Conservation (phyloP, 1,284 basidiomycete species). For the Tilletia horrida region DNA sequence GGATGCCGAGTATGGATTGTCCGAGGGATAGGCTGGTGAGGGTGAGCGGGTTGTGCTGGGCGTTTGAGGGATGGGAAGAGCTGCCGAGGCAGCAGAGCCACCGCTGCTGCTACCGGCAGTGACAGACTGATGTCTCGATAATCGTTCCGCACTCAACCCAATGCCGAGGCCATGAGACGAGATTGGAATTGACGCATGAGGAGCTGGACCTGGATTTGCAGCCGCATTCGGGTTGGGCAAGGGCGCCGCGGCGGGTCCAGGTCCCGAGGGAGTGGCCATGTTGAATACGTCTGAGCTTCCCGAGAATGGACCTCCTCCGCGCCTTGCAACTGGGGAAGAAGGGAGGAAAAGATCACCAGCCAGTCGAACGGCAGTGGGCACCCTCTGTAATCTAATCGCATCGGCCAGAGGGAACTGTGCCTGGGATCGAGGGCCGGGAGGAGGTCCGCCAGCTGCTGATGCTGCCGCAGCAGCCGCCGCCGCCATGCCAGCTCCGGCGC, state of each 20-base stretch:
- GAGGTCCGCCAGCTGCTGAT: too few species aligned
- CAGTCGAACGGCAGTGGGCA: constrained; percentile 60
- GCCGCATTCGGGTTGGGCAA: neutral
- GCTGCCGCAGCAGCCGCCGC: neutral
- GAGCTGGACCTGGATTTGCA: neutral
- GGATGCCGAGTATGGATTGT: constrained; percentile 27
- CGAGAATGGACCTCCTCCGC: neutral
- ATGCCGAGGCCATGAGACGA: constrained; percentile 10
- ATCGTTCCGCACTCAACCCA: neutral
- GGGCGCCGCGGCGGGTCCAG: neutral
- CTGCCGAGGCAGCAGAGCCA: neutral
- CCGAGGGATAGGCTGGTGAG: constrained; percentile 30
- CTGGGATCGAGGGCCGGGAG: neutral
- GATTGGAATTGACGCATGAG: neutral
- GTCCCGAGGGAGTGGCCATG: neutral
- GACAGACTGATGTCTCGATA: neutral
- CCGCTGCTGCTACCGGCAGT: neutral
- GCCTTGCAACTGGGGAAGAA: constrained; percentile 8
- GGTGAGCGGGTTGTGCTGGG: constrained; percentile 33
- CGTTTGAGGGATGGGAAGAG: constrained; percentile 29
- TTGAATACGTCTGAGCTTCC: too few species aligned
- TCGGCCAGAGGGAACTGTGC: constrained; percentile 39
- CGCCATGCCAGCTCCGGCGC: neutral
- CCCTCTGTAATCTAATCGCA: constrained; percentile 60
- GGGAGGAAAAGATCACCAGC: constrained; percentile 57